Base-by-base conservation (phyloP, 176 grass and related monocot species). In the Carex kokanica region DNA sequence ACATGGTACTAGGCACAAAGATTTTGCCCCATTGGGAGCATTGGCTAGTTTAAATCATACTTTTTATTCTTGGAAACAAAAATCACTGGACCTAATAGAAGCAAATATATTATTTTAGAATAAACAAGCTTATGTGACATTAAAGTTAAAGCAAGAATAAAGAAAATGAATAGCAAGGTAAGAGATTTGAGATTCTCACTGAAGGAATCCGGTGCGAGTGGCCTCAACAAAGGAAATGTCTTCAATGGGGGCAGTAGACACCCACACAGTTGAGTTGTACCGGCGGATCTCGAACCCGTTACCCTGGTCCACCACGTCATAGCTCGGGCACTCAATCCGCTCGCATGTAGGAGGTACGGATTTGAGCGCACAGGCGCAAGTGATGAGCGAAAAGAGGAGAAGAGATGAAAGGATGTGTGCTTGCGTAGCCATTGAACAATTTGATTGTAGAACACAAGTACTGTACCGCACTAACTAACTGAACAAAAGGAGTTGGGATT, bases 321-420 rank as follows among this genome's bases (percentile, higher is more conserved):
- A 98, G 74, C 81, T 78, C 18, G 95, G 95, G 89, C 95, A 98
- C 88, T 98, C 95, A 87, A 98, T 95, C 82, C 93, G 95, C 82
- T 90, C 91, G 84, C 95, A 98, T 52, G 95, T 27, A 67, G 95
- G 95, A 80, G 92, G 84, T 31, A 87, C 83, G 36, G 78, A 70
- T 15, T 79, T 78, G 3, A 49, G 57, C 25, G 60, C 32, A 15
- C 21, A 43, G 6, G 17, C 43, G n/a, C 13, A 57, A 3, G 3
- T 62, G 10, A n/a, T 15, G 1, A 86, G 41, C 1, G 80, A 23
- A 52, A 73, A 69, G 9, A 21, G 49, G 54, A 67, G 55, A 56
- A 81, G 18, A 84, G 83, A 53, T 0, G 79, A 60, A 8, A 91
- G 29, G 43, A 85, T 13, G 29, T 70, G 51, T 60, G 14, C 15